These are phyloP conservation scores for Serpula lacrymans DNA, from an alignment of 768 basidiomycete species.

Conservation along the genomic window DNA sequence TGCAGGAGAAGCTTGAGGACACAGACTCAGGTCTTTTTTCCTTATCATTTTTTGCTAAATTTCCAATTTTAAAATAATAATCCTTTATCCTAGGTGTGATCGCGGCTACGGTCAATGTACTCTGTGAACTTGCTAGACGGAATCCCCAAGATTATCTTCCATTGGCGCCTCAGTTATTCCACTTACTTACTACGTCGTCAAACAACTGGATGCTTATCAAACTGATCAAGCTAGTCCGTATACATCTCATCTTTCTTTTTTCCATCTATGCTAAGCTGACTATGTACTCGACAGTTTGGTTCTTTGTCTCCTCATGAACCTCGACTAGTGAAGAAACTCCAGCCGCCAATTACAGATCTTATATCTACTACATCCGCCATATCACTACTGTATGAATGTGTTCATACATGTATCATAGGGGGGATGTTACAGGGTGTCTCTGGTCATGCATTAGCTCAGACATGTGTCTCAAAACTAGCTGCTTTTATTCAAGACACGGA, in stretches of 20 bases:
- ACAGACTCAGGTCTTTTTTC: conserved; percentile 56
- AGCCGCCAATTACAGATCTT: conserved; percentile 90
- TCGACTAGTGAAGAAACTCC: conserved; percentile 89
- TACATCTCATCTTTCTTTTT: conserved; percentile 15
- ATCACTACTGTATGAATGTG: conserved; percentile 95
- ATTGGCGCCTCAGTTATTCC: conserved; percentile 90
- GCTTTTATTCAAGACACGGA: conserved; percentile 89
- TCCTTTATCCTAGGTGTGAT: conserved; percentile 64
- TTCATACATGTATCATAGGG: conserved; percentile 96
- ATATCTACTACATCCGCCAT: conserved; percentile 96
- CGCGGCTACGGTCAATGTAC: conserved; percentile 89
- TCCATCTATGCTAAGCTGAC: background rate
- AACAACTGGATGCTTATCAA: conserved; percentile 99
- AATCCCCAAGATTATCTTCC: conserved; percentile 79
- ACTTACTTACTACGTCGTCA: conserved; percentile 85
- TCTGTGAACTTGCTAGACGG: conserved; percentile 86
- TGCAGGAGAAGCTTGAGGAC: conserved; percentile 82
- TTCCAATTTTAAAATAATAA: conserved; percentile 3
- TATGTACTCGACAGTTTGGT: conserved; percentile 66
- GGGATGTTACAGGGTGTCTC: conserved; percentile 85
- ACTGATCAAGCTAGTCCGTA: conserved; percentile 93
- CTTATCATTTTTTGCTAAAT: too few relatives aligned
- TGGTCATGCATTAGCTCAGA: conserved; percentile 75
- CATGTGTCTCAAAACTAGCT: conserved; percentile 92
- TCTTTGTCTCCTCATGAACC: conserved; percentile 89